These are phyloP conservation scores for Paecilomyces variotii DNA, from an alignment of 2,329 filamentous ascomycete genomes.

Conservation along the genomic window DNA sequence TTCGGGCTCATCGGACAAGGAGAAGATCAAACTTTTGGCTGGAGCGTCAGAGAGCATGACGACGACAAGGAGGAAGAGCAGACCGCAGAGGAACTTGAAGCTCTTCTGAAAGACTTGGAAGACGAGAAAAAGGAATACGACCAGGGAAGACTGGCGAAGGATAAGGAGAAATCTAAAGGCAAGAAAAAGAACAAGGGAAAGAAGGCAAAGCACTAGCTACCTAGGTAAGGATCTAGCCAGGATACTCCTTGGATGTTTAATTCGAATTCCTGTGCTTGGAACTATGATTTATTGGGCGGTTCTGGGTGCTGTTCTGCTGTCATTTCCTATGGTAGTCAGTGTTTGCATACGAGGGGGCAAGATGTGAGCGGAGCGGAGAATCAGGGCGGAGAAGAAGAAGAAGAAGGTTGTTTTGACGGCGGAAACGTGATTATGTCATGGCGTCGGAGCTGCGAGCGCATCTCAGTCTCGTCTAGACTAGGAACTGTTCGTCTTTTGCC, in stretches of 20 bases:
- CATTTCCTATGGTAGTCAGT: not conserved
- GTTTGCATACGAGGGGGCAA: not conserved
- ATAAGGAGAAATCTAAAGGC: constrained; percentile 1
- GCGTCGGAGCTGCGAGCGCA: not conserved
- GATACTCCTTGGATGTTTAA: not conserved
- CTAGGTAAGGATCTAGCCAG: not conserved
- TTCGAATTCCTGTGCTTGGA: not conserved
- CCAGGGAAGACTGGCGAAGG: not conserved
- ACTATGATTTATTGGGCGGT: not conserved
- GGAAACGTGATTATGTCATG: not conserved
- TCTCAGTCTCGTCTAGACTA: not conserved
- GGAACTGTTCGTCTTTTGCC: not conserved
- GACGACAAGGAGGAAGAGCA: not conserved
- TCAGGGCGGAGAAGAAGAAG: not conserved
- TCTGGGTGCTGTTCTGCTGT: not conserved
- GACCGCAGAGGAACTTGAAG: not conserved
- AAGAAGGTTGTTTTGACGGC: not conserved
- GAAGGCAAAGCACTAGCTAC: not conserved
- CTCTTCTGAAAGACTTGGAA: not conserved
- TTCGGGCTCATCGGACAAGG: not conserved
- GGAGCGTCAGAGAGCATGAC: not conserved
- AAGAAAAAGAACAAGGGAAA: not conserved
- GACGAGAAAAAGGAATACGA: not conserved
- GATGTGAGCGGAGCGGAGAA: not conserved
- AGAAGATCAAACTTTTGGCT: not conserved